A percentile compares a stretch with the other conserved stretches of the same genome.
These are phyloP conservation scores for Alternaria panax DNA, from an alignment of 2,329 filamentous ascomycete genomes.

Conservation along the genomic window DNA sequence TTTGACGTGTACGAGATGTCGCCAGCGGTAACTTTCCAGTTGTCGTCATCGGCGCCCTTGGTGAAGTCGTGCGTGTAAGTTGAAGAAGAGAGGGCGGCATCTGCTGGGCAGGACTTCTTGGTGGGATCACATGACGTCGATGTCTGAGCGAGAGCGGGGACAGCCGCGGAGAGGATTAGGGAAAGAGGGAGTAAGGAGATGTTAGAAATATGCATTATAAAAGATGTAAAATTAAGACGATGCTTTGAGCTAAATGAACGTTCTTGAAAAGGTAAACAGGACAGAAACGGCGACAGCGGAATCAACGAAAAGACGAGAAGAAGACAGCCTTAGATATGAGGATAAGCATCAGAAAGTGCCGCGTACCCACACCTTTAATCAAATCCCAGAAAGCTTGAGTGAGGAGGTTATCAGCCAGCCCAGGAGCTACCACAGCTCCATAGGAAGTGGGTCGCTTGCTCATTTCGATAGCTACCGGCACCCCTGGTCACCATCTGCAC, in stretches of 20 bases:
- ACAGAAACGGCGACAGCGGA: neutral
- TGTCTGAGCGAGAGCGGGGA: slow-evolving; percentile 46
- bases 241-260: neutral
- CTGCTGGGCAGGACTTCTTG: slow-evolving; percentile 49
- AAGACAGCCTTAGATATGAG: neutral
- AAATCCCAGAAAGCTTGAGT: neutral
- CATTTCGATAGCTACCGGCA: neutral
- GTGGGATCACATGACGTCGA: slow-evolving; percentile 52
- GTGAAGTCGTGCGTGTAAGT: slow-evolving; percentile 52
- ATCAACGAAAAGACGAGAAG: neutral
- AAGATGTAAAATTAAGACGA: neutral
- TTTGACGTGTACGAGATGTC: slow-evolving; percentile 51
- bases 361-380: slow-evolving; percentile 1
- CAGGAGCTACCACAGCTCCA: neutral
- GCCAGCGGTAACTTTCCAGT: slow-evolving; percentile 38
- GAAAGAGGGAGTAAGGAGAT: neutral
- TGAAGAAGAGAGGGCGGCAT: slow-evolving; percentile 47
- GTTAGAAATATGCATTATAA: neutral
- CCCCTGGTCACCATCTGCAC: neutral
- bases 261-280: neutral
- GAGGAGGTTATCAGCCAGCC: neutral
- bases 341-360: neutral
- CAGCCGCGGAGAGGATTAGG: slow-evolving; percentile 4
- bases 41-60: slow-evolving; percentile 30
- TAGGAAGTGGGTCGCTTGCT: neutral